These are phyloP conservation scores for Yarrowia yakushimensis DNA, from an alignment of 805 yeast genomes.

Conservation along the genomic window DNA sequence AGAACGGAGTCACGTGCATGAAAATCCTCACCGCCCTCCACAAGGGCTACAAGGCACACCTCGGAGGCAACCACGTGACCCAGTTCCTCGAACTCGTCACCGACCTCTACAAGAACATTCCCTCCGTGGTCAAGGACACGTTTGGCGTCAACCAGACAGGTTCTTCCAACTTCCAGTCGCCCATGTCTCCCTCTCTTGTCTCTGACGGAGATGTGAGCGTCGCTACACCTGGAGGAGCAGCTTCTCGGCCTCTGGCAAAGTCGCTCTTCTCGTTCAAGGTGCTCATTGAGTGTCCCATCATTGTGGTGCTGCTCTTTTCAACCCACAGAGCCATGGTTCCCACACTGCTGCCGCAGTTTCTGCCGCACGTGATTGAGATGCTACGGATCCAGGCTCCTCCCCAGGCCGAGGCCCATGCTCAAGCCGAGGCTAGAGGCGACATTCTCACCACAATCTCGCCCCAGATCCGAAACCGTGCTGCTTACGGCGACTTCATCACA, in stretches of 20 bases:
- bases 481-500: slow-evolving; percentile 81
- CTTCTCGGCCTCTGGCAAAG: slow-evolving; percentile 52
- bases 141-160: slow-evolving; percentile 41
- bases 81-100: slow-evolving; percentile 74
- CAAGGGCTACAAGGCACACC: slow-evolving; percentile 66
- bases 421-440: slow-evolving; percentile 48
- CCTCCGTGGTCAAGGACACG: slow-evolving; percentile 64
- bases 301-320: slow-evolving; percentile 88
- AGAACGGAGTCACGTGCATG: slow-evolving; percentile 88
- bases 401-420: slow-evolving; percentile 73
- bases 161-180: slow-evolving; percentile 37
- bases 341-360: slow-evolving; percentile 66
- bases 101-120: slow-evolving; percentile 74
- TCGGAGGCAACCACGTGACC: slow-evolving; percentile 65
- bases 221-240: slow-evolving; percentile 40
- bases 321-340: slow-evolving; percentile 75
- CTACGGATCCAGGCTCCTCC: slow-evolving; percentile 76
- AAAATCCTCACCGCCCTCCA: slow-evolving; percentile 81
- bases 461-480: slow-evolving; percentile 66
- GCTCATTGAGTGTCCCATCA: slow-evolving; percentile 93
- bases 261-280: slow-evolving; percentile 85
- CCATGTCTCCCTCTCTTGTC: slow-evolving; percentile 43
- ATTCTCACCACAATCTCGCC: slow-evolving; percentile 71
- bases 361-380: slow-evolving; percentile 76
- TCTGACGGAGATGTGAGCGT: slow-evolving; percentile 34